These are phyloP conservation scores for Leishmania major DNA, from an alignment of 208 protist genomes.

Conservation along the genomic window DNA sequence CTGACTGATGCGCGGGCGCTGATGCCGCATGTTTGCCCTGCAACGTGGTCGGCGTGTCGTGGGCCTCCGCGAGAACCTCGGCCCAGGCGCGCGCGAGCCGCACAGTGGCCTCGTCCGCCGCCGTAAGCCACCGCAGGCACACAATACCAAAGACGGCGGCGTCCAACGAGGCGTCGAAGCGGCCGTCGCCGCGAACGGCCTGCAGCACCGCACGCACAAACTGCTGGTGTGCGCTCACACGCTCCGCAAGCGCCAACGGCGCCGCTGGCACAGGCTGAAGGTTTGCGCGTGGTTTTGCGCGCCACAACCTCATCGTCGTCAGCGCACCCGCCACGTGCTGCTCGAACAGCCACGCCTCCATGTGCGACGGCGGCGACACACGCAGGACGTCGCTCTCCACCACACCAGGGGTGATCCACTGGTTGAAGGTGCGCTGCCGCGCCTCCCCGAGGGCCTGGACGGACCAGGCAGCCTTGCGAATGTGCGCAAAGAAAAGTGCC, in stretches of 20 bases:
- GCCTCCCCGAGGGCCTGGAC: constrained; percentile 32
- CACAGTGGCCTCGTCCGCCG: constrained; percentile 57
- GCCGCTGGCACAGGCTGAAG: background rate
- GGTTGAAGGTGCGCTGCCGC: constrained; percentile 28
- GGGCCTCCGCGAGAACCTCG: background rate
- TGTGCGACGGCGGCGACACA: constrained; percentile 23
- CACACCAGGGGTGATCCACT: constrained; percentile 9
- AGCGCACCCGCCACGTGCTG: background rate
- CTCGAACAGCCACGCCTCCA: constrained; percentile 9
- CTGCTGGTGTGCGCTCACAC: constrained; percentile 17
- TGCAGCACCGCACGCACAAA: constrained; percentile 31
- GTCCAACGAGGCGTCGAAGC: constrained; percentile 64
- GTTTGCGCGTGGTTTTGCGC: background rate
- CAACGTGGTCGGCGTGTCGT: background rate
- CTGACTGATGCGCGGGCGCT: background rate
- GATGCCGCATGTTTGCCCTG: background rate
- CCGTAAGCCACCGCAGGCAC: constrained; percentile 62
- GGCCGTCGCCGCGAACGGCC: constrained; percentile 56
- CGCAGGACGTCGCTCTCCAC: constrained; percentile 25
- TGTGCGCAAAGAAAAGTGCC: constrained; percentile 35
- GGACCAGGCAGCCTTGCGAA: constrained; percentile 39
- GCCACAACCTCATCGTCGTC: background rate
- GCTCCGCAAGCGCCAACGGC: background rate
- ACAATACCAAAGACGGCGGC: constrained; percentile 56
- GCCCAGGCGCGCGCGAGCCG: constrained; percentile 28